Percentiles rank a stretch among this genome's conserved stretches.
Conservation (phyloP, 2,329 filamentous ascomycete genomes). For the Colletotrichum neosansevieriae region DNA sequence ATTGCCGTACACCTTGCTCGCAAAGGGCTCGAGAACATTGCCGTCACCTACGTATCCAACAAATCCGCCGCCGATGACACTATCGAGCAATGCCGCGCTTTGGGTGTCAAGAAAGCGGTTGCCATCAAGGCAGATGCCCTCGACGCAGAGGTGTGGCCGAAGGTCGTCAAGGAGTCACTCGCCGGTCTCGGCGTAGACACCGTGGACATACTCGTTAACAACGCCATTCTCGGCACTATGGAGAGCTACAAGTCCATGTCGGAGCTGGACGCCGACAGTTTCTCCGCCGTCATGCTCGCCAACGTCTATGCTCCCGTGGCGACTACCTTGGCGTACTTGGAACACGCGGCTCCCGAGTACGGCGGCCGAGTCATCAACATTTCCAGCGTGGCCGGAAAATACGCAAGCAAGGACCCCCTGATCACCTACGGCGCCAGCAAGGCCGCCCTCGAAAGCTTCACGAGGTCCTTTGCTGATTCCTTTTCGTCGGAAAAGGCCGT, state of each 20-base stretch:
- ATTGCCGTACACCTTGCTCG: constrained; percentile 18
- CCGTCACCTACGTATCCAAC: constrained; percentile 19
- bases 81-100: background rate
- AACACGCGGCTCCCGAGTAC: constrained; percentile 46
- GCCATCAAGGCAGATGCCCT: background rate
- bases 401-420: background rate
- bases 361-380: constrained; percentile 51
- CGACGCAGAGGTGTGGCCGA: background rate
- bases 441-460: constrained; percentile 47
- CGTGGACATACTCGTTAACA: constrained; percentile 31
- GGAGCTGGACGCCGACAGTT: background rate
- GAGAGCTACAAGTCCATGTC: background rate
- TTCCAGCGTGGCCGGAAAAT: constrained; percentile 43
- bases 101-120: constrained; percentile 6
- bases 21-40: constrained; percentile 16
- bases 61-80: constrained; percentile 7
- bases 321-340: constrained; percentile 47
- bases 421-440: constrained; percentile 49
- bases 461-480: constrained; percentile 47
- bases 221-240: background rate
- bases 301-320: constrained; percentile 43
- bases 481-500: constrained; percentile 44
- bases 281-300: constrained; percentile 12
- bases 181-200: background rate
- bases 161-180: constrained; percentile 2